Evolutionary conservation across 2,329 filamentous ascomycete species (phyloP), one percentile per base, ranked within the genome.

Genomic region (Apiospora rasikravindrae): DNA sequence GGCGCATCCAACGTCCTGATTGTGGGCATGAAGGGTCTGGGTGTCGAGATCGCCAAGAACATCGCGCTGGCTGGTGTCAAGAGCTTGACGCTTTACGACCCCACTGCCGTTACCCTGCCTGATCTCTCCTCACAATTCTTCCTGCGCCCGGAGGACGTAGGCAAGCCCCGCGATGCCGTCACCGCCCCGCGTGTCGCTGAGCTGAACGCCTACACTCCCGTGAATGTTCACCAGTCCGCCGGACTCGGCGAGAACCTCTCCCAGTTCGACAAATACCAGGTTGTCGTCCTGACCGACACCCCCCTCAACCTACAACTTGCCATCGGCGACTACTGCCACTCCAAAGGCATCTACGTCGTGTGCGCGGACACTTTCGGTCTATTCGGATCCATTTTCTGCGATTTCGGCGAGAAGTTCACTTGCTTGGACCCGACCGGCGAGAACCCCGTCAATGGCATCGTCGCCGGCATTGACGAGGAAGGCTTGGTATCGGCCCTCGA

Each of bases 81-180:
- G 88, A 98, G 95, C 80, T 86, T 99, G 77, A 96, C 96, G 1
- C 89, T 99, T 71, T 94, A 95, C 86, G 96, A 99, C 81, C 96
- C 96, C 67, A 90, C 92, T 67, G 94, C 94, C 57, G 93, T 94
- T 70, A 88, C 91, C 77, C 93, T 98, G 77, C 89, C 94, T 77
- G 96, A 99, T 81, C 91, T 99, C 45, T 98, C 96, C 53, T 94
- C 96, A 61, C 96, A 99, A 83, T 99, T 99, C 88, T 99, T 99
- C 88, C 90, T 99, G 29, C 94, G 91, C 72, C 88, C 91, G 24
- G 90, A 92, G 78, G 96, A 99, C 81, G 92, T 98, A 70, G 96
- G 96, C 79, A 97, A 98, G 86, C 93, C 95, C 5, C 92, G 96
- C 80, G 96, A 96, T 75, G 88, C 91, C 76, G 93, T 94, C 71